Conservation (phyloP, 192 early-diverging fungal genomes). For the Coemansia asiatica region DNA sequence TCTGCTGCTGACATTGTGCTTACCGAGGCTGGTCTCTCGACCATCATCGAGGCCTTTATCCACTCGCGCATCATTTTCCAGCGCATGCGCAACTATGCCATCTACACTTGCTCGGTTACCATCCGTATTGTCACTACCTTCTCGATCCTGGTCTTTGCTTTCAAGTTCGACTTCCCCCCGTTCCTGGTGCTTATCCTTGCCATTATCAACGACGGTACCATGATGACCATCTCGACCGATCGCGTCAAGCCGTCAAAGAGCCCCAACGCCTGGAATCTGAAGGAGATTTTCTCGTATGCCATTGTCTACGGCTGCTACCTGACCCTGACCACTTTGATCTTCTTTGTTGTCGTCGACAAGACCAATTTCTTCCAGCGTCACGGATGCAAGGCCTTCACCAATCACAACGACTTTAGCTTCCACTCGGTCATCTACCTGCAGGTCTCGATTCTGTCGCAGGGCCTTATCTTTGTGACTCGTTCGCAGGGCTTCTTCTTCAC, state of each 20-base stretch:
- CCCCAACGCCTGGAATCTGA: conserved; percentile 87
- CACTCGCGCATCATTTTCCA: conserved; percentile 93
- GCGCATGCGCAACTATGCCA: conserved; percentile 89
- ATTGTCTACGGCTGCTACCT: conserved; percentile 84
- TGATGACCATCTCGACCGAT: conserved; percentile 89
- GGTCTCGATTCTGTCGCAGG: conserved; percentile 77
- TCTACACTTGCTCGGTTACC: conserved; percentile 89
- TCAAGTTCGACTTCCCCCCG: conserved; percentile 80
- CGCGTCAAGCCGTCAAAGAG: conserved; percentile 74
- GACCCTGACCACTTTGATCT: conserved; percentile 75
- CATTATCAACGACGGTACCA: conserved; percentile 90
- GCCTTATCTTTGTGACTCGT: conserved; percentile 76
- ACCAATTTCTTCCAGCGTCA: conserved; percentile 67
- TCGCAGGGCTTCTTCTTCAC: conserved; percentile 73
- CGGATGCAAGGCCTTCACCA: conserved; percentile 54
- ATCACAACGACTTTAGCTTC: conserved; percentile 64
- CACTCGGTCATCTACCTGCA: conserved; percentile 81
- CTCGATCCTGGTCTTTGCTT: conserved; percentile 72
- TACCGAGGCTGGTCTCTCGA: conserved; percentile 75
- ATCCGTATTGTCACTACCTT: conserved; percentile 77
- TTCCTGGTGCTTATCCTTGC: conserved; percentile 85
- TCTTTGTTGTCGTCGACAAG: conserved; percentile 66
- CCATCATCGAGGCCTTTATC: conserved; percentile 91
- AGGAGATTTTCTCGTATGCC: conserved; percentile 83
- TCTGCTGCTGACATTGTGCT: conserved; percentile 79